Percentiles rank a stretch among this genome's conserved stretches.
Evolutionary conservation across 495 filamentous ascomycete genomes (phyloP).

Genomic region (Oleoguttula mirabilis): DNA sequence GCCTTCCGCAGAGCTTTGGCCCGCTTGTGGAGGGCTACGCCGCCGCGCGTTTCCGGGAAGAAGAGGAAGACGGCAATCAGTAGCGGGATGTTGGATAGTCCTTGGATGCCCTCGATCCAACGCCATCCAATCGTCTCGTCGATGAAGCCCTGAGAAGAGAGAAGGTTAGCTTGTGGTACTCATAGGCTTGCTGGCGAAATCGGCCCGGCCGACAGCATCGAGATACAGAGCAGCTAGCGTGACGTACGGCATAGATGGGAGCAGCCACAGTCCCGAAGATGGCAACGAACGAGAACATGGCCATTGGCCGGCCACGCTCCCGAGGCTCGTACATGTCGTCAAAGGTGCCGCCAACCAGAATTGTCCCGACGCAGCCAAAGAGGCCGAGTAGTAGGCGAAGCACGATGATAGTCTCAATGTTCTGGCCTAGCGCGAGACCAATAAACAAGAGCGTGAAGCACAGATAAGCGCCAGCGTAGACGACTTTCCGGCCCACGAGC

Average conservation of each 20-base stretch:
- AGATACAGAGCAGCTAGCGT: too few relatives aligned
- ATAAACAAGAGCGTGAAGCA: slow-evolving; percentile 36
- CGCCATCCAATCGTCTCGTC: slow-evolving; percentile 15
- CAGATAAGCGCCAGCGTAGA: slow-evolving; percentile 33
- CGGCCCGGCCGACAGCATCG: too few relatives aligned
- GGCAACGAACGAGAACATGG: slow-evolving; percentile 16
- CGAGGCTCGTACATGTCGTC: slow-evolving; percentile 10
- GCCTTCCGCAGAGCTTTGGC: slow-evolving; percentile 25
- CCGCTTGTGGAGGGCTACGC: slow-evolving; percentile 28
- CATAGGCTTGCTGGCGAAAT: too few relatives aligned
- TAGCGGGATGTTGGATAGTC: slow-evolving; percentile 15
- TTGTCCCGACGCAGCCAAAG: slow-evolving; percentile 17
- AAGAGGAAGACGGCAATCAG: slow-evolving; percentile 24
- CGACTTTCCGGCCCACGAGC: slow-evolving; percentile 31
- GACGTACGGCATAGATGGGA: slow-evolving; percentile 15
- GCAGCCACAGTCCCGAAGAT: slow-evolving; percentile 18
- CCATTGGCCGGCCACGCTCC: slow-evolving; percentile 12
- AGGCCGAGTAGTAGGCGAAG: slow-evolving; percentile 18
- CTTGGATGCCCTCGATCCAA: slow-evolving; percentile 19
- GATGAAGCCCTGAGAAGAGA: too few relatives aligned
- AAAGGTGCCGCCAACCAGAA: slow-evolving; percentile 18
- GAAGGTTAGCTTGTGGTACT: too few relatives aligned
- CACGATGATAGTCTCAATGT: slow-evolving; percentile 26
- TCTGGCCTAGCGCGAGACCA: slow-evolving; percentile 28
- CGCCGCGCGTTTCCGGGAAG: slow-evolving; percentile 28